These are phyloP conservation scores for Boletus sensibilis DNA, from an alignment of 768 basidiomycete genomes.

Conservation along the genomic window DNA sequence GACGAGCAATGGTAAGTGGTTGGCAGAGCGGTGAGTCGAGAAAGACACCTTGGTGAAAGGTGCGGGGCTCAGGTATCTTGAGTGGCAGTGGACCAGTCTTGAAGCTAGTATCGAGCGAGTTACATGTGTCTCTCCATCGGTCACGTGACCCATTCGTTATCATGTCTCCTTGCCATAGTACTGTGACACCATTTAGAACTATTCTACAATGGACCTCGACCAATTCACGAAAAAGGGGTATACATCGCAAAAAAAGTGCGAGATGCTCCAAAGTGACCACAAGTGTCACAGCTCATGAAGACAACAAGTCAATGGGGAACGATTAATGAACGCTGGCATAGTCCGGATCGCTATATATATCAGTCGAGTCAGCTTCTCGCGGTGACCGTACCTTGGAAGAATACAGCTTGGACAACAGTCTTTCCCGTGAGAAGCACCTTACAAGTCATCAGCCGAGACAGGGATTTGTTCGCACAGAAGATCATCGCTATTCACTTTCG, in stretches of 20 bases:
- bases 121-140: slow-evolving; percentile 1
- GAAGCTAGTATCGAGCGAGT: not conserved
- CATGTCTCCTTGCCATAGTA: too few species aligned
- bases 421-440: not conserved
- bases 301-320: not conserved
- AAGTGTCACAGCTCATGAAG: not conserved
- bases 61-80: slow-evolving; percentile 21
- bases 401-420: not conserved
- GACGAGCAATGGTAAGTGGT: not conserved
- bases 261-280: not conserved
- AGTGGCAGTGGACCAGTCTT: slow-evolving; percentile 20
- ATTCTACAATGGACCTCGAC: not conserved
- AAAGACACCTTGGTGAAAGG: slow-evolving; percentile 5
- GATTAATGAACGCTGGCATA: not conserved
- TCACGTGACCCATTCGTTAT: slow-evolving; percentile 21
- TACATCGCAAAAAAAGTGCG: not conserved
- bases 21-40: not conserved
- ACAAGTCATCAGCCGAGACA: not conserved
- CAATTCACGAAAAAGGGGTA: not conserved
- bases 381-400: not conserved
- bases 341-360: not conserved
- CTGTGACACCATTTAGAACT: not conserved
- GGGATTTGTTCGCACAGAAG: not conserved
- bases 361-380: not conserved
- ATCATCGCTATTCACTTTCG: slow-evolving; percentile 1